Evolutionary conservation across 805 yeast genomes (phyloP).

Genomic region (Saccharomyces kudriavzevii): DNA sequence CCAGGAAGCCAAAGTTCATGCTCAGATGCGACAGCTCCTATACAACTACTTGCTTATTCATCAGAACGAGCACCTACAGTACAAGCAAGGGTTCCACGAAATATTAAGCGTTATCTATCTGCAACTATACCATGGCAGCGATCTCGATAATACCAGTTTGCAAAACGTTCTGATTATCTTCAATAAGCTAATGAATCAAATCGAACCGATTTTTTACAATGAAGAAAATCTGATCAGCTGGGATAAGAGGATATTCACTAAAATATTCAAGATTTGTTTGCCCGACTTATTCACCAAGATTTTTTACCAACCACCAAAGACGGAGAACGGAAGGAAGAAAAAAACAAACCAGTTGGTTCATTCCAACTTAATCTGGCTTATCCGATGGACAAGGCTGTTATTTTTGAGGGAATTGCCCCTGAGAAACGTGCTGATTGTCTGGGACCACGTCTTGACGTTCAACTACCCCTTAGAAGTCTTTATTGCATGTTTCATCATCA

Average conservation of each 20-base stretch:
- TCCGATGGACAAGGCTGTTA: conserved; percentile 28
- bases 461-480: conserved; percentile 18
- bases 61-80: conserved; percentile 6
- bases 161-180: conserved; percentile 18
- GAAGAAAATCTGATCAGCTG: conserved; percentile 21
- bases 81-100: conserved; percentile 30
- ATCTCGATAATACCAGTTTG: conserved; percentile 2
- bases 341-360: conserved; percentile 5
- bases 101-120: conserved; percentile 23
- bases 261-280: conserved; percentile 16
- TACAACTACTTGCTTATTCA: conserved; percentile 16
- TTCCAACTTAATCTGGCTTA: conserved; percentile 26
- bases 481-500: conserved; percentile 18
- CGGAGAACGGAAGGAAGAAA: conserved; percentile 3
- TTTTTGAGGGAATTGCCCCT: conserved; percentile 26
- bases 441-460: conserved; percentile 28
- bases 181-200: conserved; percentile 21
- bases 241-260: conserved; percentile 16
- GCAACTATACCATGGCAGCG: conserved; percentile 12
- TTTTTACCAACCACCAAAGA: conserved; percentile 3
- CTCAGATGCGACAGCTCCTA: conserved; percentile 21
- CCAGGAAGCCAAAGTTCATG: conserved; percentile 12
- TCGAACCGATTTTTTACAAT: conserved; percentile 21
- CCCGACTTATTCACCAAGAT: conserved; percentile 12
- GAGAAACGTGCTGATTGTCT: conserved; percentile 18